These are phyloP conservation scores for Solanum arcanum DNA, from an alignment of 257 asterid species.

Conservation along the genomic window DNA sequence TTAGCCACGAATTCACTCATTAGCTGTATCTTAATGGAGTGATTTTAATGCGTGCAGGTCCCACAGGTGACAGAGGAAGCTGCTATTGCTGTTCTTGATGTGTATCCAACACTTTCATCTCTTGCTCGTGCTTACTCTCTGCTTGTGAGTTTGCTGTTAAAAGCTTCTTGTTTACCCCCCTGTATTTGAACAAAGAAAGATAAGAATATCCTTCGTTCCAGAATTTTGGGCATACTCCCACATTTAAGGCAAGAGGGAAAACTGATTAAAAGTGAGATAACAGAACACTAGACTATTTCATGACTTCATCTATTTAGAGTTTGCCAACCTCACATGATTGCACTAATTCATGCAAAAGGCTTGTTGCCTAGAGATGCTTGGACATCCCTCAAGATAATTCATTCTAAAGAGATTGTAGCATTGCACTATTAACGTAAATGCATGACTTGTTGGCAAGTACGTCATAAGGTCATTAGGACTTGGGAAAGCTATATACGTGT, in stretches of 20 bases:
- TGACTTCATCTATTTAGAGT: not conserved
- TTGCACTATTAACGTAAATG: not conserved
- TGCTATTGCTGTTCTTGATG: slow-evolving; percentile 75
- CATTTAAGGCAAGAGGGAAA: not conserved
- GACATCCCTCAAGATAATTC: not conserved
- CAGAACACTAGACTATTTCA: not conserved
- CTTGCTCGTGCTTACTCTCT: slow-evolving; percentile 74
- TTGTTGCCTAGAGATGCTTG: not conserved
- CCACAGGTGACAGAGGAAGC: slow-evolving; percentile 92
- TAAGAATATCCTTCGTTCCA: not conserved
- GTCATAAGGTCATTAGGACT: not conserved
- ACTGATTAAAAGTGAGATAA: not conserved
- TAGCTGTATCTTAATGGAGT: not conserved
- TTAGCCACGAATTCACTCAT: not conserved
- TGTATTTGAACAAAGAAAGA: not conserved
- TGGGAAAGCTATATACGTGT: not conserved
- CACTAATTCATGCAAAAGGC: not conserved
- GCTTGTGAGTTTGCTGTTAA: slow-evolving; percentile 46
- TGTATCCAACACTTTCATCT: slow-evolving; percentile 78
- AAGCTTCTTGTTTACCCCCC: not conserved
- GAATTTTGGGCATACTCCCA: not conserved
- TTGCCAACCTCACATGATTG: not conserved
- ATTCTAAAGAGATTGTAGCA: not conserved
- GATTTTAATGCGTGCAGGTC: slow-evolving; percentile 41
- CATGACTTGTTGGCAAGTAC: not conserved